Evolutionary conservation across 2,329 filamentous ascomycete genomes (phyloP), one percentile per base, ranked within the genome.

Genomic region (Didymella glomerata): DNA sequence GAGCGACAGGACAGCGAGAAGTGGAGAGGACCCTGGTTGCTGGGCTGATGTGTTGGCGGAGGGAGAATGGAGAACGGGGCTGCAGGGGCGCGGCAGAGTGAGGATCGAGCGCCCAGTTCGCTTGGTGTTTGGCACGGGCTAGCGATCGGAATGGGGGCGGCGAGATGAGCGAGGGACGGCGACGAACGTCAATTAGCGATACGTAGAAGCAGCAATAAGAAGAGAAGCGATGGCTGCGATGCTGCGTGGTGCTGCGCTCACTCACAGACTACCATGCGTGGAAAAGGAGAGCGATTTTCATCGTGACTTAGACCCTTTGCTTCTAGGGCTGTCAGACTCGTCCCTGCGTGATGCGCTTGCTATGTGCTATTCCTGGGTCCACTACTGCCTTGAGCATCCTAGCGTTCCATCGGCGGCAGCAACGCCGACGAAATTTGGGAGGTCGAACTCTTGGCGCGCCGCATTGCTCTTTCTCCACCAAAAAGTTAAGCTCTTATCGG

Each of bases 1-100:
- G 72, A 76, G 63, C 68, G 73, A 71, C 70, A 64, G 71, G 57
- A 70, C 62, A 68, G 63, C 52, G 63, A 68, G 52, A 68, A 67
- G 63, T 52, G 63, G 65, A 63, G 65, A 63, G 46, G 54, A 47
- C 49, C 52, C 48, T 55, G 62, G 51, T 53, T 60, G 63, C 45
- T 55, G 54, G 65, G 63, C 61, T 63, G 32, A 16, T 36, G 16
- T 36, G 64, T 56, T 65, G 63, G 60, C 64, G 67, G 66, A 66
- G 58, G 60, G 61, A 41, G 38, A 41, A 41, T 41, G 61, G 60
- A 62, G 57, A 62, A 63, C 34, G 47, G 54, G 54, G 61, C 53
- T 61, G 59, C 63, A 69, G 65, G 65, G 68, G 63, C 52, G 52
- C 49, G 40, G 51, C 64, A 40, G 59, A 69, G 58, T 61, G 65